These are phyloP conservation scores for Erythrophleum fordii DNA, from an alignment of 306 rosid genomes.

Conservation along the genomic window DNA sequence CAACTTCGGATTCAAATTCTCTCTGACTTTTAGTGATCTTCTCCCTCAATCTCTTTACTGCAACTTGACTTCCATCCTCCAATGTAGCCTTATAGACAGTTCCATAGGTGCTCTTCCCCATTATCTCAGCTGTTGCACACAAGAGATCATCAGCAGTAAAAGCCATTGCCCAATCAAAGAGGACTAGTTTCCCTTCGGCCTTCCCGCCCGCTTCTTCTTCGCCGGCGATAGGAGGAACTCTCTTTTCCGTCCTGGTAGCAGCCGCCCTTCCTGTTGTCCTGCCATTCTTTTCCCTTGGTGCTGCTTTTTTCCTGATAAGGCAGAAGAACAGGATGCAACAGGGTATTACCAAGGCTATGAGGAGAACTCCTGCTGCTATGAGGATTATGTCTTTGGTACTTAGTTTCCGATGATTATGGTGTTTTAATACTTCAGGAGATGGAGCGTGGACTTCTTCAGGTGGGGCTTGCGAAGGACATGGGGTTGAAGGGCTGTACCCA, in stretches of 20 bases:
- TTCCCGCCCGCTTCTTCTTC: slow-evolving; percentile 72
- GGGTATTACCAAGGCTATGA: slow-evolving; percentile 52
- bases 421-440: slow-evolving; percentile 38
- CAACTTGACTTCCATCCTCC: slow-evolving; percentile 91
- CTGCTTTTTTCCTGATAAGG: slow-evolving; percentile 61
- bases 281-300: slow-evolving; percentile 55
- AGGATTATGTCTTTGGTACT: slow-evolving; percentile 82
- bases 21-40: slow-evolving; percentile 79
- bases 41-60: slow-evolving; percentile 94
- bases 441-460: slow-evolving; percentile 49
- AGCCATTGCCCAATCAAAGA: slow-evolving; percentile 76
- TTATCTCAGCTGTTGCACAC: slow-evolving; percentile 96
- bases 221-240: slow-evolving; percentile 52
- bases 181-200: slow-evolving; percentile 83
- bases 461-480: slow-evolving; percentile 70
- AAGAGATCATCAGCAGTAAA: slow-evolving; percentile 91
- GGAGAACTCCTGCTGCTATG: slow-evolving; percentile 77
- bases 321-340: slow-evolving; percentile 70
- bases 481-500: slow-evolving; percentile 65
- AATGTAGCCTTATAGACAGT: slow-evolving; percentile 94
- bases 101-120: slow-evolving; percentile 95
- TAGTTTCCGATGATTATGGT: slow-evolving; percentile 56
- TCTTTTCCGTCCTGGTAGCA: slow-evolving; percentile 58
- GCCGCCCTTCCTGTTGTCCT: slow-evolving; percentile 43
- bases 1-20: slow-evolving; percentile 85